Conservation (phyloP, 2,329 filamentous ascomycete genomes). For the Colletotrichum gloeosporioides region DNA sequence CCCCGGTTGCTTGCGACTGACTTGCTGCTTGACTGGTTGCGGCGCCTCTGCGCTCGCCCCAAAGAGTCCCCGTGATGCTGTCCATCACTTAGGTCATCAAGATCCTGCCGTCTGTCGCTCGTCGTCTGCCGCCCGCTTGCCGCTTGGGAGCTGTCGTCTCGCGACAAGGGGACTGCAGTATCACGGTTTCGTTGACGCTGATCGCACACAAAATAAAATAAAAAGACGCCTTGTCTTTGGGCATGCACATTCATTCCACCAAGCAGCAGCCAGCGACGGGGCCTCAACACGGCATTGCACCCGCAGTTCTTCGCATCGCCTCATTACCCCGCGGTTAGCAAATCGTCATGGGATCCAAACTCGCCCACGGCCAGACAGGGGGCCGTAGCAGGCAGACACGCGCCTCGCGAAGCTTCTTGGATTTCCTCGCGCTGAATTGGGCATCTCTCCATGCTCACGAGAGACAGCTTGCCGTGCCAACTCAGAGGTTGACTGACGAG, state of each 20-base stretch:
- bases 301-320: background rate
- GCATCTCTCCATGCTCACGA: constrained; percentile 8
- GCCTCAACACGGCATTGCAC: background rate
- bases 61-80: constrained; percentile 33
- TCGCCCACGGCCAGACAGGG: background rate
- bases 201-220: background rate
- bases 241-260: background rate
- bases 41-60: constrained; percentile 18
- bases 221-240: background rate
- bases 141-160: background rate
- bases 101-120: background rate
- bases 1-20: background rate
- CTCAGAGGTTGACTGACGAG: constrained; percentile 6
- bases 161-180: background rate
- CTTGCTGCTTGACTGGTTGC: constrained; percentile 19
- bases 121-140: background rate
- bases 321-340: constrained; percentile 8
- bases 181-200: background rate
- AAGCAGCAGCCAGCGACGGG: background rate
- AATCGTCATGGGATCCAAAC: constrained; percentile 7
- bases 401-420: background rate
- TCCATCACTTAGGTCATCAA: constrained; percentile 22
- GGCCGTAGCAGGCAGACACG: background rate
- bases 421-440: background rate
- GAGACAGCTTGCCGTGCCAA: constrained; percentile 10